Base-by-base conservation (phyloP, 2,329 filamentous ascomycete species). In the Diaporthe caulivora region DNA sequence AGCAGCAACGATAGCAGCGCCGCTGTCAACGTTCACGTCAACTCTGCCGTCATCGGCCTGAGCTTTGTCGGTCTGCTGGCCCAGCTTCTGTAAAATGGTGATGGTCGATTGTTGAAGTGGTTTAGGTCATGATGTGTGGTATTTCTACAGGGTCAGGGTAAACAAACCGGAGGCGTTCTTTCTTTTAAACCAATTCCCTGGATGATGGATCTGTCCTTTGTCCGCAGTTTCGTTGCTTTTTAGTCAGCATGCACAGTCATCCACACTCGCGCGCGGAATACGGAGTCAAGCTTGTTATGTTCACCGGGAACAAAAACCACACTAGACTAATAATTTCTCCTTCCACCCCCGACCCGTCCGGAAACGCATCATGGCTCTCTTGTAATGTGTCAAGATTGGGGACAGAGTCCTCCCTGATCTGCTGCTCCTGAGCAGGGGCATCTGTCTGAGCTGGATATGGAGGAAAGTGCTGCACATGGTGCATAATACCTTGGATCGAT, bases 81-180 rank as follows among this genome's bases (percentile, higher is more conserved):
- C 71, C 86, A 88, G 78, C 82, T 90, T 78, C 81, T 91, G 82
- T 90, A 89, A 87, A 40, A 31, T 72, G 31, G 34, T 42, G 29
- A n/a, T 62, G 26, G 54, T 51, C 68, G 65, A 17, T 54, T n/a
- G 62, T 76, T 71, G 65, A 55, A 53, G 70, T 62, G 67, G 69
- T 64, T 67, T 9, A 10, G 72, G 73, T 64, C 65, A 71, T 68
- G 67, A 73, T 71, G 71, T 67, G 62, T 73, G 74, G 70, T 71
- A 71, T 72, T 72, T 70, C 42, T 60, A 72, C 47, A 75, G 65
- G 72, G 74, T 74, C 60, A 75, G 74, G 74, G 72, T 75, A 74
- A 73, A 75, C 74, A 75, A 74, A 75, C 65, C 57, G 74, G 72
- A 75, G 74, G 74, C 74, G 74, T 75, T 75, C 54, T 75, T 75